Base-by-base conservation (phyloP, 805 yeast species). In the Wilhelminamyces savonicus region DNA sequence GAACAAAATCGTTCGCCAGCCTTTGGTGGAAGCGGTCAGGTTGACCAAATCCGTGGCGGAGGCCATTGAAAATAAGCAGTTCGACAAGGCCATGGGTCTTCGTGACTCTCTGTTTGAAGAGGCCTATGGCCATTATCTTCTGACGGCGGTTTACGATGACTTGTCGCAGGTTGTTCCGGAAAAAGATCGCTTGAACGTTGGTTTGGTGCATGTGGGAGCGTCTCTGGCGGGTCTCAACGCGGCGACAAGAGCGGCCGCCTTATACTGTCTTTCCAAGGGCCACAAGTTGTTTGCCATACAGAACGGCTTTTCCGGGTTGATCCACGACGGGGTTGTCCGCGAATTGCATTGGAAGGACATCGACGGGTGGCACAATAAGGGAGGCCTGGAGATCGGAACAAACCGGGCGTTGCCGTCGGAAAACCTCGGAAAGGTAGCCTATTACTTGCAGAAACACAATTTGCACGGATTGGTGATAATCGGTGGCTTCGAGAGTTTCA, bases 331-430 rank as follows among this genome's bases (percentile, higher is more conserved):
- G 29, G 56, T 72, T 23, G 74, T 82, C 26, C 66, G 69, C 39
- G 63, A 74, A 23, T 61, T 82, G 35, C 52, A 66, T 16, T 82
- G 90, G 90, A 48, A 78, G 28, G 79, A 76, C 26, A 74, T 82
- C 43, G 78, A 77, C 41, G 78, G 76, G 18, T 82, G 90, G 88
- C 74, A 76, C 42, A 69, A 74, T 26, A 54, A 64, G 30, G 94
- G 94, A 53, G 94, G 94, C 32, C 78, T 85, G 7, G 90, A 81
- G 56, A 67, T 82, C 28, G 94, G 94, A 46, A 82, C 94, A 24
- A 82, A 82, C 60, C 66, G 92, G 54, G 56, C 71, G 16, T 69
- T 81, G 9, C 88, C 90, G 7, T 61, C 66, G 35, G 80, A 76
- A 30, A 80, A 82, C 56, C 62, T 74, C 34, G 92, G 90, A 26